Base-by-base conservation (phyloP, 805 yeast genomes). In the Candida morakotiae region DNA sequence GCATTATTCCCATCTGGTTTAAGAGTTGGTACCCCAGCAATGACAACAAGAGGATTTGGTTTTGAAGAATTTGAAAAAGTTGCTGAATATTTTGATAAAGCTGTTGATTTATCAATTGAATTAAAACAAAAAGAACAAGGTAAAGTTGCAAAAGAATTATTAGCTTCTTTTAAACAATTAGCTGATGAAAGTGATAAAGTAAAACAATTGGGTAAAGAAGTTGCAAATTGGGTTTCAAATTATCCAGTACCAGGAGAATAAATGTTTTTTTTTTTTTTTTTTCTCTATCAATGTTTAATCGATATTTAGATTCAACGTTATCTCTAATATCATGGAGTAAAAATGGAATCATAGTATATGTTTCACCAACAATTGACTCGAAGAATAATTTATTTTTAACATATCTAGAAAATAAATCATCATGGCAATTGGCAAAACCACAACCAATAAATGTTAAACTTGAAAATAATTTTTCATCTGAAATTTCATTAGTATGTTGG, bases 21-120 rank as follows among this genome's bases (percentile, higher is more conserved):
- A 48, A 85, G 98, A 71, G 83, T 91, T 45, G 98, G 98, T 58
- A 85, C 98, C 35, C 98, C 98, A 48, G 97, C 97, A 40, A 91
- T 91, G 98, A 79, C 96, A 47, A 87, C 97, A 42, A 87, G 98
- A 72, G 98, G 98, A 49, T 78, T 88, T 53, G 85, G 88, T 42
- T 88, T 85, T 62, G 81, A 71, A 42, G 97, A 93, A 60, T 93
- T 91, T 64, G 75, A 65, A 52, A 78, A 75, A 56, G 84, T 91
- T 53, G 95, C 81, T 37, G 69, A 72, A 47, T 89, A 80, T 75
- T 85, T 87, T 63, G 88, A 83, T 71, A 69, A 64, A 53, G 87
- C 94, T 30, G 91, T 88, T 41, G 55, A 62, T 33, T 70, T 86
- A 49, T 77, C 95, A 17, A 61, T 73, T 38, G 70, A 67, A 21